A percentile compares a stretch with the other conserved stretches of the same genome.
These are phyloP conservation scores for Taphrina pruni DNA, from an alignment of 1,139 yeast genomes.

Conservation along the genomic window DNA sequence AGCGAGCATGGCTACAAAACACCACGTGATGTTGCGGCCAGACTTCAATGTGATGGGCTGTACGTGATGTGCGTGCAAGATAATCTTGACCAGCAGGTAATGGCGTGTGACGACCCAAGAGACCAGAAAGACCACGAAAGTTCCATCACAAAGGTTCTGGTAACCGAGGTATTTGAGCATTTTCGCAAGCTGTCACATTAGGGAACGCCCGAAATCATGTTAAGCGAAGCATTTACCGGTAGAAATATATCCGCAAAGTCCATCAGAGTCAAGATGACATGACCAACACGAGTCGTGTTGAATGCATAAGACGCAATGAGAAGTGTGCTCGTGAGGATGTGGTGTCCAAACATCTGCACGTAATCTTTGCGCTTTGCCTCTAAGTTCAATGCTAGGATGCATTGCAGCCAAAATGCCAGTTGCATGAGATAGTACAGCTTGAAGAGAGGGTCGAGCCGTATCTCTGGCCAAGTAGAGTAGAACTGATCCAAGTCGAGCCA, in stretches of 20 bases:
- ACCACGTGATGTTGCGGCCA: conserved; percentile 49
- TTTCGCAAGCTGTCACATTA: conserved; percentile 60
- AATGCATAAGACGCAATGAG: conserved; percentile 74
- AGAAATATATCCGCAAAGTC: conserved; percentile 79
- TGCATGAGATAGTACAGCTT: conserved; percentile 76
- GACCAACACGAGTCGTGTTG: conserved; percentile 78
- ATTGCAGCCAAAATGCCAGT: conserved; percentile 80
- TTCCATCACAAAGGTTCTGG: conserved; percentile 64
- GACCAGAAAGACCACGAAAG: conserved; percentile 70
- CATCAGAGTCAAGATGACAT: conserved; percentile 77
- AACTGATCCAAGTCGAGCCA: conserved; percentile 49
- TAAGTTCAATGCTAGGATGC: conserved; percentile 73
- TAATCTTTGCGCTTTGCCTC: conserved; percentile 84
- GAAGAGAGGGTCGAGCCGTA: conserved; percentile 54
- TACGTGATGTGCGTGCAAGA: conserved; percentile 53
- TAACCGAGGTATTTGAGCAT: conserved; percentile 75
- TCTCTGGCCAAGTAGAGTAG: conserved; percentile 80
- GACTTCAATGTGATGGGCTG: conserved; percentile 42
- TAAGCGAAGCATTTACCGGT: conserved; percentile 50
- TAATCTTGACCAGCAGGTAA: conserved; percentile 70
- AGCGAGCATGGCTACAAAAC: conserved; percentile 63
- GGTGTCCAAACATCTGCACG: conserved; percentile 85
- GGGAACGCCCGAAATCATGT: neutral
- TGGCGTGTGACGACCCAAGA: conserved; percentile 79
- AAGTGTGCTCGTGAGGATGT: conserved; percentile 74